Conservation (phyloP, 2,329 filamentous ascomycete species). For the Aspergillaceae sp. region DNA sequence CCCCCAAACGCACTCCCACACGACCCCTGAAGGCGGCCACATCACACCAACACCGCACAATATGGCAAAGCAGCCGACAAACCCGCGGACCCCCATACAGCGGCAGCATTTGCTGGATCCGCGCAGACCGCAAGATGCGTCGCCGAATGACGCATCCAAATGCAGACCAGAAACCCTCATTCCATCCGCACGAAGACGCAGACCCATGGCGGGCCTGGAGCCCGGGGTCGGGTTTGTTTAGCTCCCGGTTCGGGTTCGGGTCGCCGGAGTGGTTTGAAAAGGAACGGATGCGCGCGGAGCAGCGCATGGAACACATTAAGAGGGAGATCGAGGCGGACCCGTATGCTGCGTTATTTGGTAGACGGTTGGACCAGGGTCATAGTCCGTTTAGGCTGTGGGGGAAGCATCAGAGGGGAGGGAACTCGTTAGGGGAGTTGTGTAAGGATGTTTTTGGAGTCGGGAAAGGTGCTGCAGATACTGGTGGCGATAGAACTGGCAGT, state of each 20-base stretch:
- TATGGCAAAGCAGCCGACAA: not conserved
- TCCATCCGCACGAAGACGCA: not conserved
- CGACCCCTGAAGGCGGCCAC: not conserved
- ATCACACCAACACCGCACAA: not conserved
- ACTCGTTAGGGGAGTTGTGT: constrained; percentile 22
- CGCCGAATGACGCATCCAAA: not conserved
- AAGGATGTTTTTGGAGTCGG: constrained; percentile 19
- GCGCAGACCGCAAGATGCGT: not conserved
- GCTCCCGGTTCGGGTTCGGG: constrained; percentile 2
- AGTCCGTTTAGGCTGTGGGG: constrained; percentile 10
- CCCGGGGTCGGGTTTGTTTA: constrained; percentile 2
- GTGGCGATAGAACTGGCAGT: not conserved
- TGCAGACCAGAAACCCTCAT: not conserved
- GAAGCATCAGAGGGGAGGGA: constrained; percentile 8
- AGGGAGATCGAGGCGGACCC: constrained; percentile 31
- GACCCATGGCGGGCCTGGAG: not conserved
- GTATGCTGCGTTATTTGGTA: constrained; percentile 34
- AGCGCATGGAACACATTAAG: constrained; percentile 30
- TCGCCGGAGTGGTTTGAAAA: constrained; percentile 13
- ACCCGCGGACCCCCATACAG: not conserved
- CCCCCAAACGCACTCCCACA: not conserved
- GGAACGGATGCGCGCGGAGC: constrained; percentile 14
- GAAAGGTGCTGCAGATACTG: not conserved
- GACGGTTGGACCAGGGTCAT: constrained; percentile 13
- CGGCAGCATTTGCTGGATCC: not conserved